Base-by-base conservation (phyloP, 148 eudicot genomes). In the Camellia sinensis region DNA sequence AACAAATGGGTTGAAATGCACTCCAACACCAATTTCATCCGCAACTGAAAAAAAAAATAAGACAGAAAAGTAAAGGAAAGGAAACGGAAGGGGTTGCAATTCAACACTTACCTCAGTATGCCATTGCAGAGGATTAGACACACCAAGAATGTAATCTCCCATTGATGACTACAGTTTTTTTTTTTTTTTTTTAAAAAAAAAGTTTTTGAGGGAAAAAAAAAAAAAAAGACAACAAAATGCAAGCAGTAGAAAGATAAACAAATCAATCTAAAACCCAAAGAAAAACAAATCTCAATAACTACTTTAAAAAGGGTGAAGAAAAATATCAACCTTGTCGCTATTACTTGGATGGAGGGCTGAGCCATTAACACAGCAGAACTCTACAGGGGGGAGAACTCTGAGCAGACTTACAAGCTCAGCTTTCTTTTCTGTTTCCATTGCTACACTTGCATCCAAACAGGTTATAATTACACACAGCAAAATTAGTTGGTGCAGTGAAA, bases 1-100 rank as follows among this genome's bases (percentile, higher is more conserved):
- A 29, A 97, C 93, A 88, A 86, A 94, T 45, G 99, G 98, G 80
- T 97, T 97, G 79, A 97, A 97, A 88, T 94, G 97, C 67, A 97
- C 97, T 41, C 97, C 97, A 5, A 90, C 94, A 75, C 99, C 99
- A 79, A 96, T 88, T 72, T 80, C 66, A 76, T 94, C 89, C 21
- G 98, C 94, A 82, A 91, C 52, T 12, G n/a, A 53, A 5, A 45
- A 41, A n/a, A 29, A 10, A 52, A n/a, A 19, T 17, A 11, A 40
- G 69, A 8, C 57, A 76, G 56, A 45, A 50, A 84, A 67, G 10
- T 57, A 18, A 41, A 57, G 10, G 0, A 9, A 54, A 29, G 63
- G 10, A 59, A 40, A 57, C 15, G 52, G 67, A 19, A 10, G 73
- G 37, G 18, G 67, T 6, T 5, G 48, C 12, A 71, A 41, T 50